A percentile compares a stretch with the other conserved stretches of the same genome.
These are phyloP conservation scores for Stromatinia cepivora DNA, from an alignment of 2,329 filamentous ascomycete genomes.

Conservation along the genomic window DNA sequence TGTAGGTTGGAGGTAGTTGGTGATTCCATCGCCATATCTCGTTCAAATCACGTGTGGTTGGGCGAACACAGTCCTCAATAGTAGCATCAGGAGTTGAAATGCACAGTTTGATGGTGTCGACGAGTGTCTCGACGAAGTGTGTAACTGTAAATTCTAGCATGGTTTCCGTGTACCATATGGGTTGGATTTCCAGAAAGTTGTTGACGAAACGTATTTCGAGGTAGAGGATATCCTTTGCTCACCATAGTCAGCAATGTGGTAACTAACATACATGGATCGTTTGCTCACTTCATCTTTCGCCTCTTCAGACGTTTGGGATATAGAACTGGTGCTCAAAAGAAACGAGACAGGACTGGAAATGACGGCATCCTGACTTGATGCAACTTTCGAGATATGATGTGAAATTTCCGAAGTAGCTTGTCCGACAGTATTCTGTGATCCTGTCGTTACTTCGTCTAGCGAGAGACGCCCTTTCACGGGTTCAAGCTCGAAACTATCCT, in stretches of 20 bases:
- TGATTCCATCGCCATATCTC: conserved; percentile 52
- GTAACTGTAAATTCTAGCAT: conserved; percentile 45
- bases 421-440: conserved; percentile 40
- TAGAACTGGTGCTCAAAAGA: conserved; percentile 28
- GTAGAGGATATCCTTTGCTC: conserved; percentile 9
- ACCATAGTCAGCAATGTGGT: conserved; percentile 10
- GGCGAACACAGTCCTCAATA: conserved; percentile 41
- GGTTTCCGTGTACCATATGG: conserved; percentile 44
- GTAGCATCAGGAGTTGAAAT: conserved; percentile 38
- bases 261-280: not conserved
- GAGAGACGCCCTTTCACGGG: conserved; percentile 33
- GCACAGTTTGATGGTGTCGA: conserved; percentile 45
- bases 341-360: conserved; percentile 23
- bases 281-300: conserved; percentile 36
- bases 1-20: conserved; percentile 45
- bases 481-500: conserved; percentile 29
- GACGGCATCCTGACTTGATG: not conserved
- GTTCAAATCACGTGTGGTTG: conserved; percentile 45
- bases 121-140: conserved; percentile 46
- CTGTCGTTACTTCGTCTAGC: conserved; percentile 41
- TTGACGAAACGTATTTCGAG: conserved; percentile 24
- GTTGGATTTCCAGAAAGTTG: conserved; percentile 41
- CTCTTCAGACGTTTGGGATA: conserved; percentile 23
- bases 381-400: conserved; percentile 30
- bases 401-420: conserved; percentile 38